Evolutionary conservation across 2,329 filamentous ascomycete species (phyloP).

Genomic region (Fusarium chaquense): DNA sequence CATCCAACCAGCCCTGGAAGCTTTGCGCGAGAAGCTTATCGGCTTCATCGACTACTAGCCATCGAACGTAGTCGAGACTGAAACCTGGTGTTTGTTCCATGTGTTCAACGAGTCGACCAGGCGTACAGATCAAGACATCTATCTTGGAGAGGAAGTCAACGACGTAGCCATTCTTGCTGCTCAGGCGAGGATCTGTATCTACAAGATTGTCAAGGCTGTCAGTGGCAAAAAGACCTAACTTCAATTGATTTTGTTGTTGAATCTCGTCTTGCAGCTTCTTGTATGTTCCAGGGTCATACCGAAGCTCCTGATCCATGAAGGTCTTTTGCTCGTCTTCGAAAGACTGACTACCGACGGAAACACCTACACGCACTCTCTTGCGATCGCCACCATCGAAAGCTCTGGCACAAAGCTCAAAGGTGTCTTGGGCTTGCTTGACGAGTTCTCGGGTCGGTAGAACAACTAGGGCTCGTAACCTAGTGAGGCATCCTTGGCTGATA

Average conservation of each 20-base stretch:
- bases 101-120: slow-evolving; percentile 92
- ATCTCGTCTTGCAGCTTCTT: slow-evolving; percentile 46
- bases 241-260: slow-evolving; percentile 11
- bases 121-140: slow-evolving; percentile 91
- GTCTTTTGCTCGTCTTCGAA: slow-evolving; percentile 72
- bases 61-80: slow-evolving; percentile 79
- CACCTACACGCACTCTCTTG: slow-evolving; percentile 81
- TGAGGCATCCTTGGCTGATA: slow-evolving; percentile 72
- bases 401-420: slow-evolving; percentile 78
- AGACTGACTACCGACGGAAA: slow-evolving; percentile 83
- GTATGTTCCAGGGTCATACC: slow-evolving; percentile 74
- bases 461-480: slow-evolving; percentile 80
- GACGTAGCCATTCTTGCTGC: slow-evolving; percentile 63
- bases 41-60: slow-evolving; percentile 94
- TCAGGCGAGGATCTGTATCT: slow-evolving; percentile 49
- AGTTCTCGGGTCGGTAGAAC: slow-evolving; percentile 92
- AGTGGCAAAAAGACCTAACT: slow-evolving; percentile 13
- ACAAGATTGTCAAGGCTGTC: slow-evolving; percentile 41
- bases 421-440: slow-evolving; percentile 85
- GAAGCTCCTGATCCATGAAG: slow-evolving; percentile 60
- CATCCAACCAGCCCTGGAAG: slow-evolving; percentile 89
- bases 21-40: slow-evolving; percentile 92
- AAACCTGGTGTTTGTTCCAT: slow-evolving; percentile 87
- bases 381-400: slow-evolving; percentile 67
- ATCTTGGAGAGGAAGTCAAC: slow-evolving; percentile 76